These are phyloP conservation scores for Emergomyces pasteurianus DNA, from an alignment of 2,329 filamentous ascomycete species.

Conservation along the genomic window DNA sequence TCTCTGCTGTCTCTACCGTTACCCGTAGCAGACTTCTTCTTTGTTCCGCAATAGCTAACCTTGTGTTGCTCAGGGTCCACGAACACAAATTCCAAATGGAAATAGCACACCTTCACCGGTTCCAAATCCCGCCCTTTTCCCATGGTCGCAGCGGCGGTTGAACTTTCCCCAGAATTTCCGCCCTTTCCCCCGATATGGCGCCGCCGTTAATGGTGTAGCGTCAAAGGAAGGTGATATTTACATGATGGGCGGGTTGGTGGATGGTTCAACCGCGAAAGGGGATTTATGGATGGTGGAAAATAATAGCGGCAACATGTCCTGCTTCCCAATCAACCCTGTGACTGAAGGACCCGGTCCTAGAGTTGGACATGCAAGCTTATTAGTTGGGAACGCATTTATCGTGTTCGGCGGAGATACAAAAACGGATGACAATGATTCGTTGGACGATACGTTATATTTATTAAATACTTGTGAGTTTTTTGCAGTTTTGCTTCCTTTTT, in stretches of 20 bases:
- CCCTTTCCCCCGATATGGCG: conserved; percentile 92
- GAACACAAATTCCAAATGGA: conserved; percentile 42
- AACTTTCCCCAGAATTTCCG: conserved; percentile 74
- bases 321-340: conserved; percentile 82
- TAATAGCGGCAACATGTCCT: conserved; percentile 66
- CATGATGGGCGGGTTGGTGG: conserved; percentile 92
- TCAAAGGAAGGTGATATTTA: conserved; percentile 98
- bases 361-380: conserved; percentile 83
- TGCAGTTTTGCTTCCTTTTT: neutral
- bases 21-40: neutral
- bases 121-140: conserved; percentile 73
- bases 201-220: conserved; percentile 81
- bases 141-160: conserved; percentile 84
- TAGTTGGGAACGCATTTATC: conserved; percentile 97
- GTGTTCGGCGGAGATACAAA: conserved; percentile 98
- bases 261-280: conserved; percentile 89
- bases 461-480: conserved; percentile 80
- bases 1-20: neutral
- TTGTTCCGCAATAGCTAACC: neutral
- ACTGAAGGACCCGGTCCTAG: conserved; percentile 89
- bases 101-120: conserved; percentile 23
- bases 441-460: conserved; percentile 93
- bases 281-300: conserved; percentile 98
- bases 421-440: conserved; percentile 76
- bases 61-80: conserved; percentile 15